Conservation (phyloP, 2,329 filamentous ascomycete genomes). For the Podosphaera leucotricha region DNA sequence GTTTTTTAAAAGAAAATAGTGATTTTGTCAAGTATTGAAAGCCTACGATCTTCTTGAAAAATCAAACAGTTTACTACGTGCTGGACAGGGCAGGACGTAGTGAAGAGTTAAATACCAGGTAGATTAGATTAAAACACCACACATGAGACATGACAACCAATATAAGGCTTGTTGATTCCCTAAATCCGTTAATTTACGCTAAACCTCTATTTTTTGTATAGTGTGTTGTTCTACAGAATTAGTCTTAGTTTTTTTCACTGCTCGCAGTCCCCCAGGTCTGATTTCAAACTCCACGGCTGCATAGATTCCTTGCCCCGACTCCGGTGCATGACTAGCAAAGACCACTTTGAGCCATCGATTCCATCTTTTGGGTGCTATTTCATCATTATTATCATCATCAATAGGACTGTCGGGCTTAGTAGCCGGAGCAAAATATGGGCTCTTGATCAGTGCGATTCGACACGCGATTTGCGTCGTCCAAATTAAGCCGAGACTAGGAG, state of each 20-base stretch:
- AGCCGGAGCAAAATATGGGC: constrained; percentile 25
- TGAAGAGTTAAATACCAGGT: too few species aligned
- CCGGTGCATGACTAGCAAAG: constrained; percentile 54
- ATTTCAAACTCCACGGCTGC: constrained; percentile 53
- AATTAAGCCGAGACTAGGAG: constrained; percentile 63
- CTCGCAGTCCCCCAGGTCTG: constrained; percentile 35
- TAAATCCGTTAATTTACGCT: too few species aligned
- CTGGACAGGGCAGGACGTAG: too few species aligned
- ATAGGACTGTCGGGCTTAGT: constrained; percentile 17
- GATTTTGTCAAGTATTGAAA: too few species aligned
- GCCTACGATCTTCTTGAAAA: too few species aligned
- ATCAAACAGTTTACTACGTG: too few species aligned
- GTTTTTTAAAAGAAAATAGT: too few species aligned
- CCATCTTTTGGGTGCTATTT: constrained; percentile 32
- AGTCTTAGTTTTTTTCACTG: constrained; percentile 3
- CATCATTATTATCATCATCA: constrained; percentile 21
- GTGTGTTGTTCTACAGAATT: background rate
- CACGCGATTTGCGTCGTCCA: constrained; percentile 79
- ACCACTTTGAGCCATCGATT: constrained; percentile 68
- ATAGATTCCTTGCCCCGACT: constrained; percentile 23
- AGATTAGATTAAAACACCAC: too few species aligned
- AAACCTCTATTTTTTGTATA: too few species aligned
- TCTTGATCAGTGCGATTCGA: constrained; percentile 59
- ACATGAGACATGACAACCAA: too few species aligned
- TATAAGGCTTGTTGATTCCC: too few species aligned